Base-by-base conservation (phyloP, 805 yeast genomes). In the Saccharomyces cerevisiae region DNA sequence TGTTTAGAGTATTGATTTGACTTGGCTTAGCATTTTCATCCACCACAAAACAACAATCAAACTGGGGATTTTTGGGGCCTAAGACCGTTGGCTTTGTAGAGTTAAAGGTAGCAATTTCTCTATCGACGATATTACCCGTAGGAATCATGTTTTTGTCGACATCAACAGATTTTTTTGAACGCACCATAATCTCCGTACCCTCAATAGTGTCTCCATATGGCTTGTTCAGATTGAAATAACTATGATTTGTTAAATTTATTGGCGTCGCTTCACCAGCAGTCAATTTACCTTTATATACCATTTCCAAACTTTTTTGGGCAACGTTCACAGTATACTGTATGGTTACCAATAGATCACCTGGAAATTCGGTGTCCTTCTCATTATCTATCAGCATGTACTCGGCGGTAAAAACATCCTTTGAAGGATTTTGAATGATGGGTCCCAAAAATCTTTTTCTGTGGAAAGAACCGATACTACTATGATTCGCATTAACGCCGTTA, bases 211-310 rank as follows among this genome's bases (percentile, higher is more conserved):
- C 61, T 31, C 63, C 58, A 30, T 59, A 58, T 21, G 58, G 51
- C 71, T 67, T 66, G 54, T 71, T 69, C 47, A 81, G 64, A 63
- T 79, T 82, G 75, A 82, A 84, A 68, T 81, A 83, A 3, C 83
- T 68, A 62, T 84, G 89, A 66, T 83, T 84, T 27, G 87, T 81
- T 65, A 84, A 69, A 59, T 79, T 79, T 46, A 83, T 73, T 28
- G 77, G 70, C 4, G 89, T 81, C 49, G 76, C 70, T 24, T 67
- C 70, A 48, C 70, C 73, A 13, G 59, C 57, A 17, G 53, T 52
- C n/a, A 66, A 46, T 5, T 49, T 55, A 31, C 66, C 66, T 54
- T 73, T 73, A 61, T 75, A 83, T 61, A 81, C 85, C 36, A 80
- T 60, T 36, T 69, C 74, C 54, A 84, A 62, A n/a, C 75, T 62